Conservation (phyloP, 1,139 yeast species). For the Diutina siamensis region DNA sequence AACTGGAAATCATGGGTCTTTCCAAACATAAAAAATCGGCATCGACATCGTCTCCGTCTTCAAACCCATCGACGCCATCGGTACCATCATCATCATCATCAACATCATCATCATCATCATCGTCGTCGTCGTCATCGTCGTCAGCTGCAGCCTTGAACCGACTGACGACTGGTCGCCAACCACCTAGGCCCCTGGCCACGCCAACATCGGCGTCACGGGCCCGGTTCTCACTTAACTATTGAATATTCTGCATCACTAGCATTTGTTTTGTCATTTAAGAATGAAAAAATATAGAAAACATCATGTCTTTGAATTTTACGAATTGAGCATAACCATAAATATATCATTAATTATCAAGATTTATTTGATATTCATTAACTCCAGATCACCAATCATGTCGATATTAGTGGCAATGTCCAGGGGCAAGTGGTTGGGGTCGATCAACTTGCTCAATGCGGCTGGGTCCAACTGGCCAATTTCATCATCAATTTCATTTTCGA, state of each 20-base stretch:
- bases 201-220: background rate
- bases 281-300: no score
- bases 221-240: conserved; percentile 1
- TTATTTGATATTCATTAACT: background rate
- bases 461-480: conserved; percentile 35
- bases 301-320: background rate
- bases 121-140: background rate
- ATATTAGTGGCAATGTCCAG: conserved; percentile 41
- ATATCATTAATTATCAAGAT: background rate
- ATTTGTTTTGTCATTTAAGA: no score
- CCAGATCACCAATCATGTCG: conserved; percentile 11
- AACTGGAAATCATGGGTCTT: conserved; percentile 4
- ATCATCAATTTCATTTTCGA: conserved; percentile 27
- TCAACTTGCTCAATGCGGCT: conserved; percentile 28
- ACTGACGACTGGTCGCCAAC: background rate
- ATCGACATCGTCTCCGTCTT: background rate
- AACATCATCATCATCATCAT: background rate
- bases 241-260: no score
- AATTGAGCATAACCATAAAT: background rate
- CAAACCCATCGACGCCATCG: background rate
- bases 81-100: background rate
- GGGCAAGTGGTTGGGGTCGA: conserved; percentile 45
- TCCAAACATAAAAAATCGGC: conserved; percentile 1
- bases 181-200: background rate
- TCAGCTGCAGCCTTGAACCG: background rate